Evolutionary conservation across 352 stramenopile genomes (phyloP), one percentile per base, ranked within the genome.

Genomic region (Saprolegnia parasitica): DNA sequence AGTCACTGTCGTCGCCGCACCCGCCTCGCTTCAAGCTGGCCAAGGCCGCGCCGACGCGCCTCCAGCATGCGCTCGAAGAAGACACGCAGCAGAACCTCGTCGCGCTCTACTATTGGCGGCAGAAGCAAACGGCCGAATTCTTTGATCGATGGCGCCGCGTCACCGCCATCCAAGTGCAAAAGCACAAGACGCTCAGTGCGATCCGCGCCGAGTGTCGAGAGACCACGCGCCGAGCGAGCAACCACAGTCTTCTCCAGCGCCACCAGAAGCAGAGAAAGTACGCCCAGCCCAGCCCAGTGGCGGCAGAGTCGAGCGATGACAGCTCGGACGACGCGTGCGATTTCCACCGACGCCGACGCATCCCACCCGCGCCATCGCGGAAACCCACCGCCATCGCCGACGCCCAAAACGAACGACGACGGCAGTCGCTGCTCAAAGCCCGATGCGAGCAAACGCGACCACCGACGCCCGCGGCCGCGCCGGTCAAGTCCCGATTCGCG

Each of bases 21-120:
- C 42, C 42, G 42, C 42, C 42, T 11, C 42, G 42, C 42, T 49
- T 49, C 42, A 49, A 49, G 11, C 42, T 49, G 1, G 42, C 35
- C 16, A 45, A 16, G 56, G 5, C 35, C 37, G 37, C 40, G 50
- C 58, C 49, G 11, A 10, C n/a, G 20, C 58, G 16, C 20, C 39
- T 56, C 8, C 37, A 42, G 54, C 54, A 35, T 40, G 54, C 54
- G 20, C 21, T n/a, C 11, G 8, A 56, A 10, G 58, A 67, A 9
- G 56, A 49, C 18, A 56, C 37, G 2, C 58, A 67, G n/a, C 37
- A 67, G 4, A 67, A 55, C 21, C 37, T 67, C 5, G 40, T 67
- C 15, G 58, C 58, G 18, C 45, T 67, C 20, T 67, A 67, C 58
- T 67, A 67, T 18, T 67, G 58, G 58, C 58, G 58, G 6, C 58